A percentile compares a stretch with the other conserved stretches of the same genome.
These are phyloP conservation scores for Dothideomycetes sp. DNA, from an alignment of 2,329 filamentous ascomycete genomes.

Conservation along the genomic window DNA sequence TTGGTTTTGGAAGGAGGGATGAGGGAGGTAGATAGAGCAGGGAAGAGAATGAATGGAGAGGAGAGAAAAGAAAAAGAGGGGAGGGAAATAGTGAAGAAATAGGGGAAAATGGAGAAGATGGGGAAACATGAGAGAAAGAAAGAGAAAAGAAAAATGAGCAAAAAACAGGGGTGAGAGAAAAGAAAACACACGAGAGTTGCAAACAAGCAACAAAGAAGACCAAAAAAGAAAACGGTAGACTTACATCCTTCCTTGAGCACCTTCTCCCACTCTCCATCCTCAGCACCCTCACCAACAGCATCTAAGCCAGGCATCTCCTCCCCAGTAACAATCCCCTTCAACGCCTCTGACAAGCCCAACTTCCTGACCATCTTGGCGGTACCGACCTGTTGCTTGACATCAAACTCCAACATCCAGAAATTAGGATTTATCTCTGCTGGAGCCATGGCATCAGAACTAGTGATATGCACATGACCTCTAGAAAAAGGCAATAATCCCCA, in stretches of 20 bases:
- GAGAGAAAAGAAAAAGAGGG: no score
- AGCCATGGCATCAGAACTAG: slow-evolving; percentile 22
- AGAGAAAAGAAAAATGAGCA: no score
- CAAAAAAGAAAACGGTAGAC: no score
- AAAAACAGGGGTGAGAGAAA: no score
- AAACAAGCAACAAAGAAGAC: no score
- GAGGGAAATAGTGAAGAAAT: no score
- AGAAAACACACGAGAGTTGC: no score
- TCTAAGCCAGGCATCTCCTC: slow-evolving; percentile 13
- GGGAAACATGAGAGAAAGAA: no score
- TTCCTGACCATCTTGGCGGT: slow-evolving; percentile 24
- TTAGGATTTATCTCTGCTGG: slow-evolving; percentile 33
- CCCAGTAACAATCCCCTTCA: slow-evolving; percentile 19
- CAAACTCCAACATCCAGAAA: slow-evolving; percentile 31
- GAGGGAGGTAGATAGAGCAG: no score
- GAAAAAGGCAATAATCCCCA: slow-evolving; percentile 30
- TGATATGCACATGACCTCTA: slow-evolving; percentile 27
- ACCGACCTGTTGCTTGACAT: slow-evolving; percentile 25
- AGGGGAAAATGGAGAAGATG: no score
- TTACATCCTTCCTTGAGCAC: slow-evolving; percentile 5
- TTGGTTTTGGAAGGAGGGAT: neutral
- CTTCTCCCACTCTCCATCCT: slow-evolving; percentile 16
- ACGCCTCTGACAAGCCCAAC: slow-evolving; percentile 4
- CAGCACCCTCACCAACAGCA: slow-evolving; percentile 15
- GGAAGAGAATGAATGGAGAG: no score